phyloP scores from a whole-genome alignment of 148 eudicot genomes.

The Cornus suecica region DNA sequence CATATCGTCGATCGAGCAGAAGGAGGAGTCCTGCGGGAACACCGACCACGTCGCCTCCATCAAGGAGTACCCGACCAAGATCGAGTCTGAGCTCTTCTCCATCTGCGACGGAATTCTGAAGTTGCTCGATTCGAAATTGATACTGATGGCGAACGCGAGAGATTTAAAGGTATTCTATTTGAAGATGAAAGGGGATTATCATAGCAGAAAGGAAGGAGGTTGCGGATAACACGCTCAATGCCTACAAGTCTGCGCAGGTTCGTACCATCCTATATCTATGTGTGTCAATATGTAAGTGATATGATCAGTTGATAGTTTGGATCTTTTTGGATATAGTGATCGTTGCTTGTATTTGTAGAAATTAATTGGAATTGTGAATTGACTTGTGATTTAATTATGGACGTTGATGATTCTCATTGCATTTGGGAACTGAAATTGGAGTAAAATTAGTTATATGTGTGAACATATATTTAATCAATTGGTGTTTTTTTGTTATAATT shows the following conservation, averaged over 20 bases:
- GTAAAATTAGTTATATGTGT: no score
- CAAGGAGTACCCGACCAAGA: slow-evolving; percentile 23
- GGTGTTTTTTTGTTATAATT: not conserved
- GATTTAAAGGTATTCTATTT: slow-evolving; percentile 30
- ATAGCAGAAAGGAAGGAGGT: slow-evolving; percentile 29
- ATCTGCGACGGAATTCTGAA: slow-evolving; percentile 28
- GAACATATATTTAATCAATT: not conserved
- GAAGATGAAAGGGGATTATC: slow-evolving; percentile 35
- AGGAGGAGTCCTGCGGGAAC: slow-evolving; percentile 33
- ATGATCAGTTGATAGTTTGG: not conserved
- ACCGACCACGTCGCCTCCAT: slow-evolving; percentile 21
- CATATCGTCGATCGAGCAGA: slow-evolving; percentile 30
- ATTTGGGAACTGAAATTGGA: no score
- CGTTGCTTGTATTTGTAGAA: no score
- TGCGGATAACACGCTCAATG: slow-evolving; percentile 27
- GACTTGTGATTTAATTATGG: no score
- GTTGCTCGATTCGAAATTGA: slow-evolving; percentile 20
- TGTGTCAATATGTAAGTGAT: not conserved
- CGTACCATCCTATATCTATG: not conserved
- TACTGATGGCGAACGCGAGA: slow-evolving; percentile 6
- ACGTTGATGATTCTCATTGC: no score
- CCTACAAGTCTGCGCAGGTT: slow-evolving; percentile 32
- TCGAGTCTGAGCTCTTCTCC: slow-evolving; percentile 26
- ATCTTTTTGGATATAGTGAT: no score
- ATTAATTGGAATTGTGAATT: no score